phyloP scores from a whole-genome alignment of 192 early-diverging fungal genomes.

The Funneliformis geosporum region DNA sequence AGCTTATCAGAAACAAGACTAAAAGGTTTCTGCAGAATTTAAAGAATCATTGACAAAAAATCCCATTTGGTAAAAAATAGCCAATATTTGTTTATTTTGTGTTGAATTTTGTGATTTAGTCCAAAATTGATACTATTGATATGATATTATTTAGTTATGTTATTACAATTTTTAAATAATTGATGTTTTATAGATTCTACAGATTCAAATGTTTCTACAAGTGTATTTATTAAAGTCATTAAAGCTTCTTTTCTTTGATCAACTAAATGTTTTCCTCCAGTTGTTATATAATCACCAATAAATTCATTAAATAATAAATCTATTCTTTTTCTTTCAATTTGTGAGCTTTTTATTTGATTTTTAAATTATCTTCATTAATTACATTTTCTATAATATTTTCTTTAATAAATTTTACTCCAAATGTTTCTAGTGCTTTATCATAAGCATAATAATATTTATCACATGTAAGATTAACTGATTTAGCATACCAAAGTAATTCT shows the following conservation, averaged over 20 bases:
- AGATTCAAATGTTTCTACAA: too few relatives aligned
- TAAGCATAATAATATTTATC: not conserved
- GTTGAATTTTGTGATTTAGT: not conserved
- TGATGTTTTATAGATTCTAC: too few relatives aligned
- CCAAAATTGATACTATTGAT: conserved; percentile 6
- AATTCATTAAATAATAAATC: too few relatives aligned
- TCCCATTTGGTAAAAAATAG: not conserved
- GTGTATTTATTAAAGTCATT: too few relatives aligned
- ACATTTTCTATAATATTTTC: conserved; percentile 14
- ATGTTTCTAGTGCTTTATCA: conserved; percentile 12
- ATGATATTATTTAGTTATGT: not conserved
- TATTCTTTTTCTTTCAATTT: not conserved
- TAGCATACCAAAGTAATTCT: not conserved
- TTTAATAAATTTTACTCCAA: conserved; percentile 1
- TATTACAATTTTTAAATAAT: not conserved
- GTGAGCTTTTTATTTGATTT: conserved; percentile 1
- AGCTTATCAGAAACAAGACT: not conserved
- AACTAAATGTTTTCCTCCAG: too few relatives aligned
- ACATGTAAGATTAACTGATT: not conserved
- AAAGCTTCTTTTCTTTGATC: too few relatives aligned
- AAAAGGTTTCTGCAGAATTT: not conserved
- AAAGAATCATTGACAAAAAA: not conserved
- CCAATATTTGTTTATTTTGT: not conserved
- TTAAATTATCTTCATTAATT: not conserved
- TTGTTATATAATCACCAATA: too few relatives aligned